Evolutionary conservation across 805 yeast species (phyloP).

Genomic region (Sugiyamaella mastotermitis): DNA sequence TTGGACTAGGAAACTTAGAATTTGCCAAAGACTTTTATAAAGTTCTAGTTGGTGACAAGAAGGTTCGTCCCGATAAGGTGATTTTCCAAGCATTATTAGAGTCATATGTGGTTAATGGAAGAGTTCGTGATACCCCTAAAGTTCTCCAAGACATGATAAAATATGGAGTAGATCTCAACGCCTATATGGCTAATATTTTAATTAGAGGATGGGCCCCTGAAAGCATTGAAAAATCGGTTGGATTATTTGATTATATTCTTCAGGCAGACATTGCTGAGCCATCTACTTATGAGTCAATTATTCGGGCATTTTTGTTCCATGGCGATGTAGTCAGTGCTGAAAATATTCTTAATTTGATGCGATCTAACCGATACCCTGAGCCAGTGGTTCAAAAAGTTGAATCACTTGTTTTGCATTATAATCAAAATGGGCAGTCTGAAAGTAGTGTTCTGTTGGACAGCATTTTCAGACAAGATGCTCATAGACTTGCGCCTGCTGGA

Average conservation of each 20-base stretch:
- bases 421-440: neutral
- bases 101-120: constrained; percentile 32
- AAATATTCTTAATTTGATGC: constrained; percentile 23
- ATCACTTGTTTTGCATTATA: neutral
- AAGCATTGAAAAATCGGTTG: constrained; percentile 23
- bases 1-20: constrained; percentile 27
- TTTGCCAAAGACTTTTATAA: constrained; percentile 32
- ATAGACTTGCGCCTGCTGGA: constrained; percentile 8
- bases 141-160: constrained; percentile 31
- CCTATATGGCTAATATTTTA: constrained; percentile 30
- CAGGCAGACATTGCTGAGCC: constrained; percentile 25
- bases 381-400: constrained; percentile 28
- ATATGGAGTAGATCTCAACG: constrained; percentile 27
- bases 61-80: constrained; percentile 32
- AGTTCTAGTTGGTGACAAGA: constrained; percentile 24
- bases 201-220: constrained; percentile 32
- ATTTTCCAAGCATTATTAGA: constrained; percentile 37
- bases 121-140: constrained; percentile 24
- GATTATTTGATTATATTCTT: constrained; percentile 25
- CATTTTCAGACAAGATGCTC: constrained; percentile 22
- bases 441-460: constrained; percentile 17
- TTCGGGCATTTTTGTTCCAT: constrained; percentile 27
- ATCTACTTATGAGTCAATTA: constrained; percentile 32
- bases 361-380: constrained; percentile 23
- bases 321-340: constrained; percentile 21